Evolutionary conservation across 768 basidiomycete species (phyloP).

Genomic region (Mycena capillaripes): DNA sequence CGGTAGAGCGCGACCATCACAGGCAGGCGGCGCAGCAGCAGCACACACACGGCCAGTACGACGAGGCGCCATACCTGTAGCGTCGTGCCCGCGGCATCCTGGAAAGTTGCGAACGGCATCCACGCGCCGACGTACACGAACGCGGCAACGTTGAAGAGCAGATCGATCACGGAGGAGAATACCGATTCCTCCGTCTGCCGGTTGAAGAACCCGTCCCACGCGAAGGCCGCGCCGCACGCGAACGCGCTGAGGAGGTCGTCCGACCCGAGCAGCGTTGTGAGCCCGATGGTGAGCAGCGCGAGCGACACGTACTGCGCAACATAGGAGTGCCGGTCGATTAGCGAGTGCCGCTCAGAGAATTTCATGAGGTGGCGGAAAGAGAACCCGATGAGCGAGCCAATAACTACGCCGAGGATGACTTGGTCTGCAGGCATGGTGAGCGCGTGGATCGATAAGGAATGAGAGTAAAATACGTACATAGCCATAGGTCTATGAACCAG

Average conservation of each 20-base stretch:
- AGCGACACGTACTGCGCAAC: slow-evolving; percentile 92
- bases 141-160: slow-evolving; percentile 95
- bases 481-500: slow-evolving; percentile 92
- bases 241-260: slow-evolving; percentile 97
- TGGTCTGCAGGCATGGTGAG: slow-evolving; percentile 68
- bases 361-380: slow-evolving; percentile 92
- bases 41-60: slow-evolving; percentile 85
- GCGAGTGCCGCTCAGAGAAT: slow-evolving; percentile 86
- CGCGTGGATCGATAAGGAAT: slow-evolving; percentile 21
- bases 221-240: slow-evolving; percentile 95
- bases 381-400: slow-evolving; percentile 83
- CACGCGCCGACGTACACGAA: slow-evolving; percentile 98
- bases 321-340: slow-evolving; percentile 95
- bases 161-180: slow-evolving; percentile 96
- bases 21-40: slow-evolving; percentile 88
- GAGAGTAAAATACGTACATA: slow-evolving; percentile 70
- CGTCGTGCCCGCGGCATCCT: slow-evolving; percentile 67
- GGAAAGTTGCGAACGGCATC: slow-evolving; percentile 93
- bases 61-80: slow-evolving; percentile 89
- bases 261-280: slow-evolving; percentile 87
- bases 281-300: slow-evolving; percentile 87
- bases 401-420: slow-evolving; percentile 78
- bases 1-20: slow-evolving; percentile 86
- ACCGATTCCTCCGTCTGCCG: slow-evolving; percentile 94
- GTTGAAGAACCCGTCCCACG: slow-evolving; percentile 97